These are phyloP conservation scores for Microbotryum violaceum DNA, from an alignment of 1,284 basidiomycete species.

Conservation along the genomic window DNA sequence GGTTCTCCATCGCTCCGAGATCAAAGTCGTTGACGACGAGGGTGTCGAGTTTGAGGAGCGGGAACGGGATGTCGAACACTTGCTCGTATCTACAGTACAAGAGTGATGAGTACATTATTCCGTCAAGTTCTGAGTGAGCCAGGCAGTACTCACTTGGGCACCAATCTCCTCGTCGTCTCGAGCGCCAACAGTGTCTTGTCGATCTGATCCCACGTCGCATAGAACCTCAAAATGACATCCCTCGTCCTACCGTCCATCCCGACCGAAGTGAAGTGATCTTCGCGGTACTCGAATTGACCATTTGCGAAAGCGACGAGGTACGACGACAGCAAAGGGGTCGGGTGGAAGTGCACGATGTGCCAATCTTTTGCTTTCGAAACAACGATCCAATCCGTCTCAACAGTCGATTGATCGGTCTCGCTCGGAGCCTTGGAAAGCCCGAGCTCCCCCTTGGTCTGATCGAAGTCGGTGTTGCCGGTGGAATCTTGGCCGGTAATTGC, in stretches of 20 bases:
- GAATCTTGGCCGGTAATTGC: slow-evolving; percentile 41
- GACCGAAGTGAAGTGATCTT: slow-evolving; percentile 69
- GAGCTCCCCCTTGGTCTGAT: slow-evolving; percentile 27
- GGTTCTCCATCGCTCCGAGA: slow-evolving; percentile 87
- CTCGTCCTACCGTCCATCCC: slow-evolving; percentile 57
- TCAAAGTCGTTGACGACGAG: slow-evolving; percentile 66
- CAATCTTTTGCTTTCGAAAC: slow-evolving; percentile 31
- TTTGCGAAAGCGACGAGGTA: slow-evolving; percentile 91
- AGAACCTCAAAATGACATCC: slow-evolving; percentile 73
- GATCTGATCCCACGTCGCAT: slow-evolving; percentile 79
- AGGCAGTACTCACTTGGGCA: slow-evolving; percentile 47
- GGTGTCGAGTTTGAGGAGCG: slow-evolving; percentile 59
- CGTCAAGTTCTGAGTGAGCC: too few species aligned
- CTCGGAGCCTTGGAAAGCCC: not conserved
- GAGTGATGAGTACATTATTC: too few species aligned
- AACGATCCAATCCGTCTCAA: too few species aligned
- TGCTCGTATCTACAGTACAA: slow-evolving; percentile 61
- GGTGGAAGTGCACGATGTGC: slow-evolving; percentile 38
- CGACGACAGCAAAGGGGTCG: slow-evolving; percentile 60
- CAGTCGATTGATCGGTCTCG: too few species aligned
- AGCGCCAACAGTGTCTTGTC: slow-evolving; percentile 66
- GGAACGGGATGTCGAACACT: slow-evolving; percentile 37
- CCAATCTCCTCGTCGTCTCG: slow-evolving; percentile 75
- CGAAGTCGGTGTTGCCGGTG: slow-evolving; percentile 29
- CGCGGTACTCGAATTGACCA: slow-evolving; percentile 66